These are phyloP conservation scores for Fusarium sp. DNA, from an alignment of 2,329 filamentous ascomycete species.

Conservation along the genomic window DNA sequence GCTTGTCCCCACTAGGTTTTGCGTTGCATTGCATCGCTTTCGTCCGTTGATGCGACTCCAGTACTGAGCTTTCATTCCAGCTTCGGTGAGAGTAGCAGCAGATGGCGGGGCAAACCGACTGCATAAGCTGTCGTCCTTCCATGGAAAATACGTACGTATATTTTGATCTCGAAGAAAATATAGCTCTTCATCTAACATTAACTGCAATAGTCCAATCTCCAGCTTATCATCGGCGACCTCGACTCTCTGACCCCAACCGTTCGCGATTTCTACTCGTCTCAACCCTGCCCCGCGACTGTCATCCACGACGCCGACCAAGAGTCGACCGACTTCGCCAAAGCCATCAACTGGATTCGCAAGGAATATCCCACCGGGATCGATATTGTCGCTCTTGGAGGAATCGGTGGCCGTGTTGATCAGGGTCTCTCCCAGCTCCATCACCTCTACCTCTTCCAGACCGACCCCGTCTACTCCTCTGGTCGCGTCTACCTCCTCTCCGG, in stretches of 20 bases:
- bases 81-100: constrained; percentile 81
- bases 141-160: constrained; percentile 60
- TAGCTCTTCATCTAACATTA: not conserved
- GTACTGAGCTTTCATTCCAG: constrained; percentile 58
- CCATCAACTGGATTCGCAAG: constrained; percentile 72
- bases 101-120: constrained; percentile 93
- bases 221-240: constrained; percentile 89
- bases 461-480: constrained; percentile 66
- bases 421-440: constrained; percentile 92
- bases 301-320: constrained; percentile 85
- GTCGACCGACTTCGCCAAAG: constrained; percentile 93
- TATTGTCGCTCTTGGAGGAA: constrained; percentile 86
- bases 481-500: constrained; percentile 86
- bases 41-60: not conserved
- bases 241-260: constrained; percentile 82
- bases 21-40: not conserved
- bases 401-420: constrained; percentile 94
- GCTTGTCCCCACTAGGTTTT: constrained; percentile 14
- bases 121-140: constrained; percentile 61
- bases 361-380: constrained; percentile 61
- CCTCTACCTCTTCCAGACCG: constrained; percentile 75
- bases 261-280: constrained; percentile 75
- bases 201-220: constrained; percentile 68
- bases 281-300: constrained; percentile 68
- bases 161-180: not conserved